Evolutionary conservation across 306 rosid genomes (phyloP).

Genomic region (Ceratonia siliqua): DNA sequence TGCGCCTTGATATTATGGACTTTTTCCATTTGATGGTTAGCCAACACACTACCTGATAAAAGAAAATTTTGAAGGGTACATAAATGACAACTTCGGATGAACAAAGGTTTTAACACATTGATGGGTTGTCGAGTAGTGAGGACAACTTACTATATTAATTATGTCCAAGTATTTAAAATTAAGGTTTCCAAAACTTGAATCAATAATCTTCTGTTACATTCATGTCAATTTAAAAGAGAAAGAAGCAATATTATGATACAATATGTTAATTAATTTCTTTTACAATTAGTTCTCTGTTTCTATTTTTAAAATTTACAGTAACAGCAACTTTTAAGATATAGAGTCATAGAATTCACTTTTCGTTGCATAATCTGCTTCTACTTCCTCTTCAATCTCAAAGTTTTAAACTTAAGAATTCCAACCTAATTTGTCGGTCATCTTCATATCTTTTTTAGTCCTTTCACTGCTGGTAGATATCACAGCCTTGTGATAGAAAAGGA

Average conservation of each 20-base stretch:
- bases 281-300: neutral
- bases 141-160: neutral
- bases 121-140: neutral
- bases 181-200: neutral
- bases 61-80: neutral
- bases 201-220: neutral
- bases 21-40: neutral
- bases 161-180: neutral
- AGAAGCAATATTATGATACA: neutral
- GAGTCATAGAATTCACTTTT: neutral
- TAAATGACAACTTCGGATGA: neutral
- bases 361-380: slow-evolving; percentile 2
- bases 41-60: neutral
- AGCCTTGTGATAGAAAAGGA: slow-evolving; percentile 92
- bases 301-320: neutral
- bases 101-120: neutral
- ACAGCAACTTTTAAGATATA: neutral
- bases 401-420: neutral
- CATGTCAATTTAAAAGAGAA: neutral
- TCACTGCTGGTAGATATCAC: slow-evolving; percentile 92
- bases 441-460: slow-evolving; percentile 61
- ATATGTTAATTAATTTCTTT: neutral
- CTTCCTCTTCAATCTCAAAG: neutral
- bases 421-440: neutral
- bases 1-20: neutral